Evolutionary conservation across 192 early-diverging fungal genomes (phyloP).

Genomic region (Backusella australiensis): DNA sequence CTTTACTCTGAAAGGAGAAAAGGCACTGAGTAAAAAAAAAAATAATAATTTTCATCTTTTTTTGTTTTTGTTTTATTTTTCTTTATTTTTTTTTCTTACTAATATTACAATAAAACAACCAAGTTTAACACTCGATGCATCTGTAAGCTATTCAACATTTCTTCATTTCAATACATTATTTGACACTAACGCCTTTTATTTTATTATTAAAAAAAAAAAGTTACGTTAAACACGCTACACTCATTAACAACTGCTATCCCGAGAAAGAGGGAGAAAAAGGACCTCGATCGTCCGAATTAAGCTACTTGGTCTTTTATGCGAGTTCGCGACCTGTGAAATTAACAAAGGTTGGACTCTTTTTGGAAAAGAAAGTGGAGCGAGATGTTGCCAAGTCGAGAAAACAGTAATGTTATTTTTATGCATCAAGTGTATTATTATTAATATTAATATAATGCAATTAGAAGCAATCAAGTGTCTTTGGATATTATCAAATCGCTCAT

Average conservation of each 20-base stretch:
- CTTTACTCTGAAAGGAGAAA: background rate
- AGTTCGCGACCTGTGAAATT: slow-evolving; percentile 86
- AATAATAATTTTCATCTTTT: background rate
- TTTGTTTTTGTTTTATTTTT: background rate
- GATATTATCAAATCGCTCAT: slow-evolving; percentile 77
- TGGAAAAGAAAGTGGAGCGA: slow-evolving; percentile 65
- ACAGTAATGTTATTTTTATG: slow-evolving; percentile 46
- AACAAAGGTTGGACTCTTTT: slow-evolving; percentile 81
- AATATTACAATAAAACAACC: background rate
- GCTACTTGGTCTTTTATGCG: slow-evolving; percentile 87
- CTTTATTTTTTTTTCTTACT: background rate
- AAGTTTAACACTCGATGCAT: background rate
- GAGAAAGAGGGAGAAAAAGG: slow-evolving; percentile 60
- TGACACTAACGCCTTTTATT: background rate
- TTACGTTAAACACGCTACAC: slow-evolving; percentile 75
- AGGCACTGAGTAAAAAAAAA: background rate
- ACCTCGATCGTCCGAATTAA: slow-evolving; percentile 80
- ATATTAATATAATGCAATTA: slow-evolving; percentile 17
- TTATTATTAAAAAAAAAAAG: background rate
- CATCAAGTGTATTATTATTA: background rate
- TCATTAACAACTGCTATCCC: slow-evolving; percentile 77
- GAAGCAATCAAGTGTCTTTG: slow-evolving; percentile 68
- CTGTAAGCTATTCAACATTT: background rate
- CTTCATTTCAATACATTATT: background rate
- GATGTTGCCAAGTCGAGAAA: slow-evolving; percentile 64